Percentiles rank a stretch among this genome's conserved stretches.
These are phyloP conservation scores for Nicotiana attenuata DNA, from an alignment of 257 asterid species.

Conservation along the genomic window DNA sequence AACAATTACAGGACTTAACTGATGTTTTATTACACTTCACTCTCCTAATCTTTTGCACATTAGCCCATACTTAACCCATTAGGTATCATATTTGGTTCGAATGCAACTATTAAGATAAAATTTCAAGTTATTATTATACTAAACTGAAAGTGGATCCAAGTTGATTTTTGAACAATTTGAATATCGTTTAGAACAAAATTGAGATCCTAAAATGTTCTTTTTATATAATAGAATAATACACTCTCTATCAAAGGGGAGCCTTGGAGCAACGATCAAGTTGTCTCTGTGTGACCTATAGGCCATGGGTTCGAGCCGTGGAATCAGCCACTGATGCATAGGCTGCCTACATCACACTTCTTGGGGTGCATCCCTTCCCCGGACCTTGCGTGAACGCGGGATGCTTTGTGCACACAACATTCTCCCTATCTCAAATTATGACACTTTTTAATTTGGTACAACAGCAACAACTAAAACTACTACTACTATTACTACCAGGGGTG, in stretches of 20 bases:
- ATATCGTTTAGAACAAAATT: background rate
- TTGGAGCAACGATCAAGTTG: too few species aligned
- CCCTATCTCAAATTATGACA: background rate
- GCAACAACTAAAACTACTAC: background rate
- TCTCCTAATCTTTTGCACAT: background rate
- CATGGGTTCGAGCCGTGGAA: too few species aligned
- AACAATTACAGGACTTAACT: background rate
- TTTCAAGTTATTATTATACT: background rate
- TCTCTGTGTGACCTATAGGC: too few species aligned
- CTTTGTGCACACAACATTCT: background rate
- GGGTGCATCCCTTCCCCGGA: too few species aligned
- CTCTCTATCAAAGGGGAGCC: background rate
- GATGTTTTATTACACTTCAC: background rate
- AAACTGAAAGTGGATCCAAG: background rate
- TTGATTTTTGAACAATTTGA: conserved; percentile 1
- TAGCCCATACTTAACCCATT: background rate
- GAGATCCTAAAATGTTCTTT: background rate
- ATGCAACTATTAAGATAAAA: background rate
- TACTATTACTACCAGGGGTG: too few species aligned
- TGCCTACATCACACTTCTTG: too few species aligned
- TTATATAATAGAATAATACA: background rate
- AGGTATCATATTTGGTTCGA: background rate
- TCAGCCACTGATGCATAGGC: too few species aligned
- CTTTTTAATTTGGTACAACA: background rate
- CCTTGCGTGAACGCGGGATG: too few species aligned